Evolutionary conservation across 2,329 filamentous ascomycete species (phyloP), one percentile per base, ranked within the genome.

Genomic region (Phialophora tarda): DNA sequence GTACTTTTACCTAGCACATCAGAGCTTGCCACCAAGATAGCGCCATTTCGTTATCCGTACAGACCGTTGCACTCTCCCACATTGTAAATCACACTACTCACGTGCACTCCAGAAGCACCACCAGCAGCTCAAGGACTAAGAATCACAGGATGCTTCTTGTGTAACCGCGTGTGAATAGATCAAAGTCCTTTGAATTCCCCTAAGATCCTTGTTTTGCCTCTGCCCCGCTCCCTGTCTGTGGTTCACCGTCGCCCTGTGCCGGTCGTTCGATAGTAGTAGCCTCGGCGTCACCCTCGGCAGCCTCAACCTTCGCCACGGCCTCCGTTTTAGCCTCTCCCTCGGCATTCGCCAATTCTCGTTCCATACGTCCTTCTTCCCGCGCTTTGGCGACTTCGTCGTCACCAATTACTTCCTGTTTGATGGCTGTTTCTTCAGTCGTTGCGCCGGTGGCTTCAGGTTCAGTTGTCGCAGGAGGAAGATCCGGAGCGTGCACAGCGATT

Each of bases 321-420:
- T 74, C 75, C 6, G 69, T 72, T 8, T 68, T 58, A 38, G 72
- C 71, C 70, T 76, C 74, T 17, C 63, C 77, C 59, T 76, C 75
- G n/a, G 75, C 69, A 48, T 78, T 73, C 28, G 71, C 69, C 63
- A 70, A 68, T 64, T 71, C 65, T 50, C 64, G 66, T 64, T 77
- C 74, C 38, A 70, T 63, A 3, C 69, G 66, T 7, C 71, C 74
- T 71, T 78, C 75, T 69, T 77, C 73, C 58, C 77, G 76, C 14
- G 74, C 72, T 38, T 71, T 69, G 12, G 66, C 66, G 7, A 67
- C 63, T 53, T 72, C 74, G n/a, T 73, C 67, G 34, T 74, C 72
- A 10, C 69, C 60, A 32, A 63, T 41, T 17, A 69, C 56, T 64
- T 75, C 75, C 34, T 71, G 66, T 30, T 72, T 71, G 57, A 73